Evolutionary conservation across 345 rosid species (phyloP).

Genomic region (Brassica rapa): DNA sequence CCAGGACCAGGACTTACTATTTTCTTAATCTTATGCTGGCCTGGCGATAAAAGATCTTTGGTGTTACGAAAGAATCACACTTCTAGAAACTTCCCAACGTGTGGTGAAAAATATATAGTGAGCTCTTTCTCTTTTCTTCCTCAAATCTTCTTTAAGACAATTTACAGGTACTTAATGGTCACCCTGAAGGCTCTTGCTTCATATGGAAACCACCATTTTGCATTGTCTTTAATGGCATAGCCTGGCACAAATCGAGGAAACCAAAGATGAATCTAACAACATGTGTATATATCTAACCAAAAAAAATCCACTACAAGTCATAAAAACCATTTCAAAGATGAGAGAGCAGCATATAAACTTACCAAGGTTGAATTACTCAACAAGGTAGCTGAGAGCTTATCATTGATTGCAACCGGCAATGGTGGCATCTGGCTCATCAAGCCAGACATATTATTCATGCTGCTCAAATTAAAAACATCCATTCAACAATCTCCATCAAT

Average conservation of each 20-base stretch:
- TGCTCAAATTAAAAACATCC: slow-evolving; percentile 41
- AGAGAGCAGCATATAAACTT: slow-evolving; percentile 27
- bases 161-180: slow-evolving; percentile 21
- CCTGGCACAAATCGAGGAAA: slow-evolving; percentile 14
- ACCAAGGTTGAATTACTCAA: slow-evolving; percentile 60
- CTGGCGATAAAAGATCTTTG: background rate
- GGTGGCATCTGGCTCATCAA: slow-evolving; percentile 95
- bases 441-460: slow-evolving; percentile 80
- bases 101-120: background rate
- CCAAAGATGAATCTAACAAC: slow-evolving; percentile 12
- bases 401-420: slow-evolving; percentile 60
- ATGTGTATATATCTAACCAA: background rate
- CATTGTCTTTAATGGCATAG: slow-evolving; percentile 21
- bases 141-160: slow-evolving; percentile 19
- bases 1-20: background rate
- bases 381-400: slow-evolving; percentile 64
- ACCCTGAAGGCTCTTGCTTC: slow-evolving; percentile 37
- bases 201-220: slow-evolving; percentile 25
- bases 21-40: background rate
- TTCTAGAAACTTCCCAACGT: slow-evolving; percentile 30
- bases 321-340: background rate
- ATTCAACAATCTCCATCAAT: slow-evolving; percentile 19
- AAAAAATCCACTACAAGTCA: background rate
- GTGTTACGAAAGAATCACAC: slow-evolving; percentile 25
- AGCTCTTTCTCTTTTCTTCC: background rate